Base-by-base conservation (phyloP, 2,329 filamentous ascomycete genomes). In the Ambrosiella beaveri region DNA sequence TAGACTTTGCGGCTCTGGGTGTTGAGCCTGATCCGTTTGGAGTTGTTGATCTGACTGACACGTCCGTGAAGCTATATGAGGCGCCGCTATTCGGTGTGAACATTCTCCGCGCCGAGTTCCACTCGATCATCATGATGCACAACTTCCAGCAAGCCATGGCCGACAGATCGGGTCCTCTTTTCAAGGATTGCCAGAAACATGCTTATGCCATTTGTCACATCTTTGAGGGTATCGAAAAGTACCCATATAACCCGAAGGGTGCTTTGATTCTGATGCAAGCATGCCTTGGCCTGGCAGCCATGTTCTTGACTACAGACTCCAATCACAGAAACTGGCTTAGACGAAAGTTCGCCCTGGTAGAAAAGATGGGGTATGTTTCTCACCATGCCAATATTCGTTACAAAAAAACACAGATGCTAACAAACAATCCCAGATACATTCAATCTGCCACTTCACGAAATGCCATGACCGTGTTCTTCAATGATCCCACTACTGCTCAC, bases 41-140 rank as follows among this genome's bases (percentile, higher is more conserved):
- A n/a, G 51, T 60, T 0, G 76, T 84, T 57, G 82, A 88, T 61
- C 82, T 93, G 63, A 81, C 90, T 61, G 76, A 89, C 65, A 85
- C 87, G 0, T 89, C 84, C 63, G 74, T 80, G 5, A 71, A 78
- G n/a, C 71, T 96, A 1, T 87, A 86, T 68, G 73, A 77, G n/a
- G 81, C 76, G 0, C 81, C 82, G 0, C 68, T 89, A 1, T 91
- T 86, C 71, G 75, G 81, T 9, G 81, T 86, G 52, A 96, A 94
- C 62, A 78, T 86, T 54, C 73, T 88, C 13, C 75, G 77, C 59
- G 78, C 88, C 60, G 88, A 95, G 66, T 87, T 88, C 74, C 82
- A 87, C 67, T 84, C 84, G 7, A 80, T 90, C 27, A 77, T 84
- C 53, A 75, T 93, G 60, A 88, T 95, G 84, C 88, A 88, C 69